Conservation (phyloP, 2,329 filamentous ascomycete genomes). For the Aspergillus fumigatiaffinis region DNA sequence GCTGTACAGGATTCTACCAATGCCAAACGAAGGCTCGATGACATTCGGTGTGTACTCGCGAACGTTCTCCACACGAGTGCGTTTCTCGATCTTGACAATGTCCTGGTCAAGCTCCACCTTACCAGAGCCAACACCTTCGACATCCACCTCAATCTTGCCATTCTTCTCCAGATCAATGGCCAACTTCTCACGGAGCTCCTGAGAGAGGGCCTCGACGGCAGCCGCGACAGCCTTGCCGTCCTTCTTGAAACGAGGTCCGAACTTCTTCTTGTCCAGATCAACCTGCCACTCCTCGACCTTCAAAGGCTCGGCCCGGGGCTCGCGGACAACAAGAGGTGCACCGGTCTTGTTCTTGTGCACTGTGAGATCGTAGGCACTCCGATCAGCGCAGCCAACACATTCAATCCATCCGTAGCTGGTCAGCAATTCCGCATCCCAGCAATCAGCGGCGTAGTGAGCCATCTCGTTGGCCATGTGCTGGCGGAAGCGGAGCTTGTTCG, state of each 20-base stretch:
- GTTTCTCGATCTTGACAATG: slow-evolving; percentile 77
- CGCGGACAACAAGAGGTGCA: slow-evolving; percentile 76
- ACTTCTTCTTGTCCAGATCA: slow-evolving; percentile 90
- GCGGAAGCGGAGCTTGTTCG: slow-evolving; percentile 85
- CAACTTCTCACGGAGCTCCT: slow-evolving; percentile 77
- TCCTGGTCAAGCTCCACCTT: slow-evolving; percentile 78
- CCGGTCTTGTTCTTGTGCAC: slow-evolving; percentile 94
- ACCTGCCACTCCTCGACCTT: slow-evolving; percentile 83
- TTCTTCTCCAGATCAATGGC: slow-evolving; percentile 67
- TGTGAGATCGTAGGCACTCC: slow-evolving; percentile 88
- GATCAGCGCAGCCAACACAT: slow-evolving; percentile 94
- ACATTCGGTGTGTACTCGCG: slow-evolving; percentile 94
- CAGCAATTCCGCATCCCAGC: slow-evolving; percentile 92
- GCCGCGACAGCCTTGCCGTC: slow-evolving; percentile 81
- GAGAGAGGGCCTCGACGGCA: slow-evolving; percentile 69
- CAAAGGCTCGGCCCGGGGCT: slow-evolving; percentile 73
- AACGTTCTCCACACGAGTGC: slow-evolving; percentile 74
- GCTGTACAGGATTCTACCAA: slow-evolving; percentile 88
- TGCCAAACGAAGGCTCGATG: slow-evolving; percentile 96
- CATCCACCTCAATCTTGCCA: slow-evolving; percentile 73
- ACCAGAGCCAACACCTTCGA: slow-evolving; percentile 62
- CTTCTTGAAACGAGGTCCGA: slow-evolving; percentile 93
- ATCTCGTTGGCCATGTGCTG: slow-evolving; percentile 93
- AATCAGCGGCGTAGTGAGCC: slow-evolving; percentile 94
- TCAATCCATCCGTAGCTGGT: slow-evolving; percentile 97